A percentile compares a stretch with the other conserved stretches of the same genome.
phyloP scores from a whole-genome alignment of 257 asterid species.

The Gynochthodes officinalis region DNA sequence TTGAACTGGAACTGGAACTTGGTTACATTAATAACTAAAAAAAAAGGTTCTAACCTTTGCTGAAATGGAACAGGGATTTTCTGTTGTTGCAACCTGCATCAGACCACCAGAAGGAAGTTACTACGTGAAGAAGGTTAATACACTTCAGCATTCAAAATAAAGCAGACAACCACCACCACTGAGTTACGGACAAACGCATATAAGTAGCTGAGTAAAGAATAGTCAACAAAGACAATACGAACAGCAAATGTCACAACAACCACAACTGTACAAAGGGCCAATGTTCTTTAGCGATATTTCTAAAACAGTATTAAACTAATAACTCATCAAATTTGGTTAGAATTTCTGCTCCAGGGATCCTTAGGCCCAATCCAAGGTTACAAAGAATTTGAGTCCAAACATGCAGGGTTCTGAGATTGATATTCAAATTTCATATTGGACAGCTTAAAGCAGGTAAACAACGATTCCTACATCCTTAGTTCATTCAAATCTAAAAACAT shows the following conservation, averaged over 20 bases:
- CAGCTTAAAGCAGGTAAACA: neutral
- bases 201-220: neutral
- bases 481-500: conserved; percentile 1
- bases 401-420: conserved; percentile 1
- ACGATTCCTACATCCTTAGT: neutral
- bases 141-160: conserved; percentile 1
- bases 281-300: neutral
- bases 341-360: neutral
- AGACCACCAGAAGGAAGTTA: conserved; percentile 21
- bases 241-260: neutral
- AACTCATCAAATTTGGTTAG: neutral
- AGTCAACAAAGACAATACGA: neutral
- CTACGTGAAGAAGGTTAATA: neutral
- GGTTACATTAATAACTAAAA: neutral
- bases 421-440: neutral
- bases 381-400: neutral
- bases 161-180: neutral
- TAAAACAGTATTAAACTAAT: neutral
- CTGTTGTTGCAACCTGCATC: conserved; percentile 59
- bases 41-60: conserved; percentile 57
- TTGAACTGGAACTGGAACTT: neutral
- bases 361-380: neutral
- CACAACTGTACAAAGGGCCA: neutral
- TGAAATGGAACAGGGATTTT: conserved; percentile 48
- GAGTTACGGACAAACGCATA: neutral